A percentile compares a stretch with the other conserved stretches of the same genome.
Evolutionary conservation across 345 rosid species (phyloP).

Genomic region (Cardamine resedifolia): DNA sequence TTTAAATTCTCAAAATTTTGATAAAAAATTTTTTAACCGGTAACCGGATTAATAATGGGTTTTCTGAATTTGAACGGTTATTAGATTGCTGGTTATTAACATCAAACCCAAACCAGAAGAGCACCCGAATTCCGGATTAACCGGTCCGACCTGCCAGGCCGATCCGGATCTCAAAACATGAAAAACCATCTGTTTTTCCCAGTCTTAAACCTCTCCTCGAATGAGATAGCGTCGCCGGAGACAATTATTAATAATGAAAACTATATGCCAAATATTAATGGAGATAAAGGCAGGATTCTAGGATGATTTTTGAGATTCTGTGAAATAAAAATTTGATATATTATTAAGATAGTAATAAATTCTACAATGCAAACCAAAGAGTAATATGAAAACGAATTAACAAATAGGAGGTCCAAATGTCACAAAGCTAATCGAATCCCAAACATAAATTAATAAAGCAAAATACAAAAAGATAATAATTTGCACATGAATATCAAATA

Average conservation of each 20-base stretch:
- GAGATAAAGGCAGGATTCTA: background rate
- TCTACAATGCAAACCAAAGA: background rate
- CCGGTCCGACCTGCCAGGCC: too few species aligned
- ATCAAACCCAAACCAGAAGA: too few species aligned
- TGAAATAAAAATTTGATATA: background rate
- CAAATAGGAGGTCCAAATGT: conserved; percentile 5
- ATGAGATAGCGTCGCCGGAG: too few species aligned
- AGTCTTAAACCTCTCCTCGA: conserved; percentile 51
- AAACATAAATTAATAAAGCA: background rate
- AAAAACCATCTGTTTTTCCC: conserved; percentile 56
- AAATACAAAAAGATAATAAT: background rate
- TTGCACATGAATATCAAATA: background rate
- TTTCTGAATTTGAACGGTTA: too few species aligned
- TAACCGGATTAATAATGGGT: too few species aligned
- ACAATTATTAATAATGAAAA: too few species aligned
- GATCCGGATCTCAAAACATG: too few species aligned
- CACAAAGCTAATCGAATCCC: background rate
- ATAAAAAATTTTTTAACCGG: too few species aligned
- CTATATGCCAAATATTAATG: background rate
- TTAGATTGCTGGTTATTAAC: too few species aligned
- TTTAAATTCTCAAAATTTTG: too few species aligned
- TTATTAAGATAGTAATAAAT: background rate
- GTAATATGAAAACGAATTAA: background rate
- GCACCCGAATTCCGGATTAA: too few species aligned
- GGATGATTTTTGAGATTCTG: background rate